phyloP scores from a whole-genome alignment of 2,329 filamentous ascomycete genomes.

The Venturia nashicola region DNA sequence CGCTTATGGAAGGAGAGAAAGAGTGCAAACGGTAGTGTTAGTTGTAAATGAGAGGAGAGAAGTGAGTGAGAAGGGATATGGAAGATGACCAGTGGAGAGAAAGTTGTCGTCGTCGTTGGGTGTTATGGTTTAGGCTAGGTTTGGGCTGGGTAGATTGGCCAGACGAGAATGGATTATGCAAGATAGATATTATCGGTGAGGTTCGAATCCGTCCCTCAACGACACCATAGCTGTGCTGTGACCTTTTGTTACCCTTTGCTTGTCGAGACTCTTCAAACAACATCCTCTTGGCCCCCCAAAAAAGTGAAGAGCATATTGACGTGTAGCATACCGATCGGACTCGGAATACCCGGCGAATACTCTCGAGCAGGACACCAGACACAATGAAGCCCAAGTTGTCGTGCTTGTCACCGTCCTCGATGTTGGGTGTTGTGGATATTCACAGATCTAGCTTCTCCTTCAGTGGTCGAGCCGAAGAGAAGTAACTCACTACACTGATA shows the following conservation, averaged over 20 bases:
- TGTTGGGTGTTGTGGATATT: neutral
- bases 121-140: neutral
- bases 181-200: neutral
- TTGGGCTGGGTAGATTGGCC: neutral
- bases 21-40: neutral
- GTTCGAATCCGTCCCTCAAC: neutral
- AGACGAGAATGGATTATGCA: neutral
- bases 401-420: neutral
- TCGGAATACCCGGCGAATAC: neutral
- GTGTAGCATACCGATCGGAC: too few species aligned
- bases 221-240: neutral
- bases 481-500: neutral
- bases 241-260: neutral
- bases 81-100: neutral
- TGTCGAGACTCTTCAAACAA: neutral
- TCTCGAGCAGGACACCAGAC: neutral
- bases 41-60: neutral
- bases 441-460: neutral
- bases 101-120: neutral
- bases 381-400: neutral
- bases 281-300: neutral
- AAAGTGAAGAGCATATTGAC: neutral
- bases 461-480: neutral
- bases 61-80: neutral
- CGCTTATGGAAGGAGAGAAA: neutral